Conservation (phyloP, 805 yeast species). For the Ogataea naganishii region DNA sequence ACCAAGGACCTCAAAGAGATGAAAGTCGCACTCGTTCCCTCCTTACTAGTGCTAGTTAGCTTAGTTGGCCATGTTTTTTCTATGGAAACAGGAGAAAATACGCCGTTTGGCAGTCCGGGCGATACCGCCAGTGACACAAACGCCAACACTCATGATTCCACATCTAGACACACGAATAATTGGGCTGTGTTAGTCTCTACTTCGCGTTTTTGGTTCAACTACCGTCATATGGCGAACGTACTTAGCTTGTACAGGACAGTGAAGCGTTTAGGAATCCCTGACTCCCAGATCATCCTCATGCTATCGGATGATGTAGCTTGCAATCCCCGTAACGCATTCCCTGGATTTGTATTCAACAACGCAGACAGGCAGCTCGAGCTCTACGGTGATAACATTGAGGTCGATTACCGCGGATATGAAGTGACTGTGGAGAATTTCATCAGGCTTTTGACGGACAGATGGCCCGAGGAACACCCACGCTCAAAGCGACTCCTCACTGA, state of each 20-base stretch:
- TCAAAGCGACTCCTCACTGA: conserved; percentile 87
- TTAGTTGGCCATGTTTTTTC: too few species aligned
- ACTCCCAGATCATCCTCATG: conserved; percentile 94
- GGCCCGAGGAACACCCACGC: conserved; percentile 92
- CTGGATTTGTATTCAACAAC: conserved; percentile 93
- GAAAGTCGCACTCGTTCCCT: too few species aligned
- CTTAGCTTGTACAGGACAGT: conserved; percentile 92
- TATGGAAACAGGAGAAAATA: too few species aligned
- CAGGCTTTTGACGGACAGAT: conserved; percentile 86
- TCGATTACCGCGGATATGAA: conserved; percentile 95
- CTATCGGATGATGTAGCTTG: conserved; percentile 95
- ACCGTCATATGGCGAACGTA: conserved; percentile 95
- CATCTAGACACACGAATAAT: conserved; percentile 50
- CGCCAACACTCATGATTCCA: too few species aligned
- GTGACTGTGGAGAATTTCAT: conserved; percentile 96
- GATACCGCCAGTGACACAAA: conserved; percentile 7
- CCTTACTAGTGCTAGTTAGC: too few species aligned
- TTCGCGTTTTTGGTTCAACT: conserved; percentile 96
- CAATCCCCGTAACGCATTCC: conserved; percentile 90
- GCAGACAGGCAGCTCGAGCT: conserved; percentile 86
- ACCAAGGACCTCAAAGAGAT: too few species aligned
- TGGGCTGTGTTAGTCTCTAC: conserved; percentile 93
- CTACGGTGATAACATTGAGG: conserved; percentile 92
- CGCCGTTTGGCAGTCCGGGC: too few species aligned
- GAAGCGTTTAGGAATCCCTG: conserved; percentile 93